Evolutionary conservation across 352 stramenopile species (phyloP).

Genomic region (Phytophthora hybrid): DNA sequence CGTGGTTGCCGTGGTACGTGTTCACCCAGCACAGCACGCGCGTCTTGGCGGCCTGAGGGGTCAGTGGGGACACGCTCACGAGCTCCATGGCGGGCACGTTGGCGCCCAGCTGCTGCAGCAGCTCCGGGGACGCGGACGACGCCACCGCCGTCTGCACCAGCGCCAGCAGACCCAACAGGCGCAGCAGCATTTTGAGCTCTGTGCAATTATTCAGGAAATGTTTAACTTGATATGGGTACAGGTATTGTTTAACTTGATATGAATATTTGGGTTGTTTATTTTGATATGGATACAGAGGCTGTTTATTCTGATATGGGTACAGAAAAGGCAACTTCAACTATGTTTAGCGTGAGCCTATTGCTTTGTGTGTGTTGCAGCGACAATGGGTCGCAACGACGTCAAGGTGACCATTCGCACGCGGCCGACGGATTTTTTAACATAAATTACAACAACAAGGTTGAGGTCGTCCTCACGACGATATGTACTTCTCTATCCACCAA

Average conservation of each 20-base stretch:
- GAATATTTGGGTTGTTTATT: background rate
- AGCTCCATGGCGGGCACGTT: constrained; percentile 81
- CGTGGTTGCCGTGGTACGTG: constrained; percentile 86
- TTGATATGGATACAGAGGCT: background rate
- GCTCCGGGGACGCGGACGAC: background rate
- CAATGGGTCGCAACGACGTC: constrained; percentile 65
- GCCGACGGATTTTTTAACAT: constrained; percentile 77
- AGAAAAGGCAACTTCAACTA: background rate
- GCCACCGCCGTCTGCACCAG: background rate
- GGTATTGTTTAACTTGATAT: background rate
- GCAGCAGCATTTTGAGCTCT: too few species aligned
- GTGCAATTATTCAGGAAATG: background rate
- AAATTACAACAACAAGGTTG: constrained; percentile 36
- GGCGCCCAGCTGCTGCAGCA: constrained; percentile 53
- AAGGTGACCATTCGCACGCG: constrained; percentile 89
- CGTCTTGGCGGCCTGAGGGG: constrained; percentile 46
- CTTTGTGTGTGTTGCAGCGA: background rate
- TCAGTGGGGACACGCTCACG: constrained; percentile 67
- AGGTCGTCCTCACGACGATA: too few species aligned
- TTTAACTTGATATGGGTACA: background rate
- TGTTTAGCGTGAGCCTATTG: background rate
- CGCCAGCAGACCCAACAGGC: background rate
- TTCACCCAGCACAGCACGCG: constrained; percentile 89
- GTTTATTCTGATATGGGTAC: too few species aligned
- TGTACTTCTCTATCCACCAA: too few species aligned